These are phyloP conservation scores for Citropsis articulata DNA, from an alignment of 345 rosid genomes.

Conservation along the genomic window DNA sequence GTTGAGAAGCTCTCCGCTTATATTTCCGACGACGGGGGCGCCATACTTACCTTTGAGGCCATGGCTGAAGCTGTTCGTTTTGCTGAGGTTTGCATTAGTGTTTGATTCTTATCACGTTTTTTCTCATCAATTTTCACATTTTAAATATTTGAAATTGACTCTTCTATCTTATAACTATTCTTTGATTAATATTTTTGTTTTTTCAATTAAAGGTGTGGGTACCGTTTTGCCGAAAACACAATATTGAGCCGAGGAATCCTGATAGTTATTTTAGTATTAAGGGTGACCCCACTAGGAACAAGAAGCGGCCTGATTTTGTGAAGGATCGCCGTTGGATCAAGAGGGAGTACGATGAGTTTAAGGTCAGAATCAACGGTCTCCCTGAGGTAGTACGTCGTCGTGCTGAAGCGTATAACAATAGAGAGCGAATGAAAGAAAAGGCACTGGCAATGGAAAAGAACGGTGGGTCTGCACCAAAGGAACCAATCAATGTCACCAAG, in stretches of 20 bases:
- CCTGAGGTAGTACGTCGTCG: constrained; percentile 75
- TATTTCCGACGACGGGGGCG: constrained; percentile 91
- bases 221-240: constrained; percentile 91
- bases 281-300: constrained; percentile 76
- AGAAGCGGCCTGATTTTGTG: constrained; percentile 79
- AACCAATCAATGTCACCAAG: constrained; percentile 40
- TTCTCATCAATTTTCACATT: too few species aligned
- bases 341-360: constrained; percentile 94
- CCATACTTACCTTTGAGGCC: constrained; percentile 89
- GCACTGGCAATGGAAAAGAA: constrained; percentile 53
- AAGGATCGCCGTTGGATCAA: constrained; percentile 96
- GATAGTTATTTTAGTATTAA: constrained; percentile 79
- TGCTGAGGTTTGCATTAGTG: constrained; percentile 45
- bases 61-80: constrained; percentile 94
- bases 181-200: too few species aligned
- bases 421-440: constrained; percentile 62
- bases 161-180: neutral
- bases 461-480: constrained; percentile 48
- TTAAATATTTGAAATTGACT: neutral
- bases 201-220: constrained; percentile 54
- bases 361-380: constrained; percentile 87
- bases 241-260: constrained; percentile 87
- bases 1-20: constrained; percentile 71
- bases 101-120: too few species aligned
- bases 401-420: constrained; percentile 53